Percentiles rank a stretch among this genome's conserved stretches.
Conservation (phyloP, 148 eudicot species). For the Fagopyrum tataricum region DNA sequence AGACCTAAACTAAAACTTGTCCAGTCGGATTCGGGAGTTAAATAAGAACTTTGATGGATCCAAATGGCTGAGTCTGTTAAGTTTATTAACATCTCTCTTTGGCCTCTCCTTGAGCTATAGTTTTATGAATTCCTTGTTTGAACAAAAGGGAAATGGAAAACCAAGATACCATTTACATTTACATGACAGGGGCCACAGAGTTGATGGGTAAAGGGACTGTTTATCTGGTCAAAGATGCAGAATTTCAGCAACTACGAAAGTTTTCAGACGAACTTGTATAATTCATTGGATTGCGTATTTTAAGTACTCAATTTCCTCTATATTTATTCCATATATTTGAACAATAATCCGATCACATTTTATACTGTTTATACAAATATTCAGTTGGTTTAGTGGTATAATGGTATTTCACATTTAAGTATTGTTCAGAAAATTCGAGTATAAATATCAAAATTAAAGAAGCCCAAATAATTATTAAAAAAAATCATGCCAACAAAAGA, state of each 20-base stretch:
- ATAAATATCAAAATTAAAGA: background rate
- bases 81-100: no score
- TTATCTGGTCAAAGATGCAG: conserved; percentile 5
- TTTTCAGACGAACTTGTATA: background rate
- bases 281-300: background rate
- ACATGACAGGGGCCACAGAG: background rate
- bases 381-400: background rate
- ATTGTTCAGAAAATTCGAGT: background rate
- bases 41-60: no score
- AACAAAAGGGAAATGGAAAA: conserved; percentile 6
- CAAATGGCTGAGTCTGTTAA: no score
- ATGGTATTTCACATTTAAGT: background rate
- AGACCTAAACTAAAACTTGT: no score
- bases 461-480: background rate
- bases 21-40: no score
- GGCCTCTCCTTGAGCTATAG: background rate
- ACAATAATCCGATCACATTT: background rate
- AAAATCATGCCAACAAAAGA: background rate
- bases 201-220: background rate
- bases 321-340: background rate
- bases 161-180: background rate
- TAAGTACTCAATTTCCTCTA: background rate
- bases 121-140: background rate
- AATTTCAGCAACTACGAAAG: background rate
- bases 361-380: no score